A percentile compares a stretch with the other conserved stretches of the same genome.
phyloP scores from a whole-genome alignment of 208 protist species.

The Angomonas deanei region DNA sequence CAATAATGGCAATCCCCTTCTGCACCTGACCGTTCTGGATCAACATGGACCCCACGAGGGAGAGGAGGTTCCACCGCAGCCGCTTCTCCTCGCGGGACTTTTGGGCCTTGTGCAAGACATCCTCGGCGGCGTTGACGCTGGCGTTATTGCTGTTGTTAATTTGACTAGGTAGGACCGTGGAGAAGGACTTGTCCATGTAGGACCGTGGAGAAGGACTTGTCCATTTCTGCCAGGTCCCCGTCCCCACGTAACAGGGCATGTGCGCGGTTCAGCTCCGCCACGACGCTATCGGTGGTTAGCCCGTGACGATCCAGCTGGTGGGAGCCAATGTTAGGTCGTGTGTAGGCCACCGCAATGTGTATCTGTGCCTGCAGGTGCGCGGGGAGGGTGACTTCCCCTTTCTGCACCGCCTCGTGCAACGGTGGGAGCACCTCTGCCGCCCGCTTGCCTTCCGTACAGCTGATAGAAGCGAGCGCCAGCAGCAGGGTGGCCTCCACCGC shows the following conservation, averaged over 20 bases:
- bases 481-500: constrained; percentile 7
- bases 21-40: constrained; percentile 19
- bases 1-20: constrained; percentile 31
- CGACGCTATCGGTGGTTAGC: constrained; percentile 1
- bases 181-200: constrained; percentile 39
- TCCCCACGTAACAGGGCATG: constrained; percentile 28
- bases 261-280: constrained; percentile 26
- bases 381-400: constrained; percentile 1
- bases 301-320: not conserved
- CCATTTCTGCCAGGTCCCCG: constrained; percentile 37
- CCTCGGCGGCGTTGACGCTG: constrained; percentile 8
- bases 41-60: constrained; percentile 28
- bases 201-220: constrained; percentile 31
- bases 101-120: constrained; percentile 1
- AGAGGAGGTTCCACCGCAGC: constrained; percentile 42
- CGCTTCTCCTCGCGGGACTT: constrained; percentile 29
- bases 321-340: not conserved
- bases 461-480: not conserved
- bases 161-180: constrained; percentile 21
- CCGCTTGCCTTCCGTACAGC: not conserved
- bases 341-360: constrained; percentile 26
- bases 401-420: not conserved
- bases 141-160: not conserved
- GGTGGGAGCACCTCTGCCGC: constrained; percentile 16
- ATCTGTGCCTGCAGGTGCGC: constrained; percentile 31